phyloP scores from a whole-genome alignment of 352 stramenopile genomes.

The Globisporangium spiculum region DNA sequence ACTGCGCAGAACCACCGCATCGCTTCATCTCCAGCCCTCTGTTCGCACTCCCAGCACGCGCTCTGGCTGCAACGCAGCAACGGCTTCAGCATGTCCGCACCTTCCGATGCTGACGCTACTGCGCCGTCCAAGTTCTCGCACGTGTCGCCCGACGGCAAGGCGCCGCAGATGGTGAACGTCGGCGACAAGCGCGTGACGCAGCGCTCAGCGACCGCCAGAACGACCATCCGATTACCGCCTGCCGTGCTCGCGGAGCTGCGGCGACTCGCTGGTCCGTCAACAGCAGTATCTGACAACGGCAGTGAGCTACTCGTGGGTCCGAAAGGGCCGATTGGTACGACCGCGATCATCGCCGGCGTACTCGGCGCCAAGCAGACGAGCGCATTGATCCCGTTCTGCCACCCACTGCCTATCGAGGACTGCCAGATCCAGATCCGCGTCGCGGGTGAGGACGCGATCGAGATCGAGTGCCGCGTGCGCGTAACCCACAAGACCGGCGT shows the following conservation, averaged over 20 bases:
- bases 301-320: constrained; percentile 46
- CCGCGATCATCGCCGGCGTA: constrained; percentile 91
- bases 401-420: constrained; percentile 90
- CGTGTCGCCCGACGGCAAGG: constrained; percentile 36
- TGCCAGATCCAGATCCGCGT: constrained; percentile 87
- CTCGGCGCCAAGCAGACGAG: constrained; percentile 93
- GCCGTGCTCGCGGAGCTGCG: constrained; percentile 76
- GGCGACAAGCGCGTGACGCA: constrained; percentile 79
- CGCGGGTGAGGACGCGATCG: constrained; percentile 50
- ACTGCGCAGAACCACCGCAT: neutral
- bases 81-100: neutral
- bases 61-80: neutral
- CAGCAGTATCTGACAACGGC: no score
- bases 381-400: constrained; percentile 92
- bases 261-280: constrained; percentile 14
- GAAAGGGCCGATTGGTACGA: constrained; percentile 91
- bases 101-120: constrained; percentile 8
- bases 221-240: constrained; percentile 85
- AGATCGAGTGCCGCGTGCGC: constrained; percentile 84
- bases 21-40: neutral
- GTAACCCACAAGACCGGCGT: constrained; percentile 94
- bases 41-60: neutral
- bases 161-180: constrained; percentile 91
- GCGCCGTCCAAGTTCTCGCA: constrained; percentile 49
- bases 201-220: constrained; percentile 77